Conservation (phyloP, 2,329 filamentous ascomycete genomes). For the Mollisiaceae sp. region DNA sequence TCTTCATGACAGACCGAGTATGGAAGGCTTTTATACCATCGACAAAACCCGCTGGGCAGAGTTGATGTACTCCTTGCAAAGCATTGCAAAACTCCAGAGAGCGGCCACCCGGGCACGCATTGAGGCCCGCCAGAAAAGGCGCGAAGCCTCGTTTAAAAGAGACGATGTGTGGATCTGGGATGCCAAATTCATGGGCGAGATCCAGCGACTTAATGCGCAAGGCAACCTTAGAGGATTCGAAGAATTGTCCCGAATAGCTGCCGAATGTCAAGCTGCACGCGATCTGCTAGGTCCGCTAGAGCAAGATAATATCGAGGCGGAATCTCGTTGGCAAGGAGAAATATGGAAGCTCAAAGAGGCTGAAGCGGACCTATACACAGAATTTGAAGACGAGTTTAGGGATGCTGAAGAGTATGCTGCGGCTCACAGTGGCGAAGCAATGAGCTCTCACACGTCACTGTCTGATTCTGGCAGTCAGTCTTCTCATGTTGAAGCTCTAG, state of each 20-base stretch:
- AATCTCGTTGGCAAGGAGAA: constrained; percentile 30
- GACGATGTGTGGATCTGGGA: constrained; percentile 30
- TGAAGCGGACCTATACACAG: constrained; percentile 26
- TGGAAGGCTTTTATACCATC: constrained; percentile 1
- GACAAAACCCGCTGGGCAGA: constrained; percentile 21
- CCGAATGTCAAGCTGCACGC: constrained; percentile 32
- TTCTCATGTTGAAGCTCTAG: not conserved
- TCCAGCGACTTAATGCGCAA: constrained; percentile 31
- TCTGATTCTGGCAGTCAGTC: constrained; percentile 15
- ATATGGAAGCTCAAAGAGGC: constrained; percentile 32
- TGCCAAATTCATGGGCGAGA: constrained; percentile 34
- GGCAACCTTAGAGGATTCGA: constrained; percentile 24
- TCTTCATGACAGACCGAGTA: constrained; percentile 5
- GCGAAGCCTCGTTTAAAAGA: constrained; percentile 32
- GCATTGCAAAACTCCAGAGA: constrained; percentile 25
- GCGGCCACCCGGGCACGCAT: constrained; percentile 29
- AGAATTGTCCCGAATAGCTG: constrained; percentile 23
- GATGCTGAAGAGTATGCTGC: constrained; percentile 20
- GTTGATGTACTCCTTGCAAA: constrained; percentile 27
- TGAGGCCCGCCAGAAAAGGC: constrained; percentile 32
- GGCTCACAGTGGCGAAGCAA: constrained; percentile 12
- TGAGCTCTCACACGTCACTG: constrained; percentile 21
- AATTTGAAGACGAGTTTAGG: constrained; percentile 29
- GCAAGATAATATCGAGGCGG: constrained; percentile 31
- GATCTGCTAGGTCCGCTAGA: constrained; percentile 36